phyloP scores from a whole-genome alignment of 371 early-diverging fungal genomes.

The Mortierella sp. region DNA sequence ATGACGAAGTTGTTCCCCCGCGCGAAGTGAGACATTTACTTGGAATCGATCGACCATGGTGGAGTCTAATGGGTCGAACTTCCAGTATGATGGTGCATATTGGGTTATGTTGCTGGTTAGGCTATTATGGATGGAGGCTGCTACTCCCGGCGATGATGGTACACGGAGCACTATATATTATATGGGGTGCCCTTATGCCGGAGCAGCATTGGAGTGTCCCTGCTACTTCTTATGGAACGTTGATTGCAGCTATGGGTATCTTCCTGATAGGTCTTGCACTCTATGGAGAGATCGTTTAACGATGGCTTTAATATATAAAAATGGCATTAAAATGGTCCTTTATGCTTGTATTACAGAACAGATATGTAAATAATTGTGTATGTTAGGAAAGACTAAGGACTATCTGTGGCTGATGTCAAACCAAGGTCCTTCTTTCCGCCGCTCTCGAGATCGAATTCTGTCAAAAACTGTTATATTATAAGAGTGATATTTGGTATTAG shows the following conservation, averaged over 20 bases:
- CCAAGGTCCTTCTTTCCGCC: conserved; percentile 49
- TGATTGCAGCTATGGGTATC: conserved; percentile 41
- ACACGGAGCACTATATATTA: conserved; percentile 43
- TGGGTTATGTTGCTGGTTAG: conserved; percentile 52
- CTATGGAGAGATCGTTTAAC: conserved; percentile 54
- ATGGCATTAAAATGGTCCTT: background rate
- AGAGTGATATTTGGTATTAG: no score
- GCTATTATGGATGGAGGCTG: conserved; percentile 28
- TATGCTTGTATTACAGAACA: background rate
- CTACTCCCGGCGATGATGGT: conserved; percentile 30
- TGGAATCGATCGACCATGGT: conserved; percentile 57
- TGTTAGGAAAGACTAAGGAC: conserved; percentile 16
- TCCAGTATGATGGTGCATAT: conserved; percentile 59
- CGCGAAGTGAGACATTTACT: conserved; percentile 39
- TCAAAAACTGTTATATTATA: conserved; percentile 30
- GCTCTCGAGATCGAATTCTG: conserved; percentile 47
- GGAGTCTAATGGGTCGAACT: conserved; percentile 56
- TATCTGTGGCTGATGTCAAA: conserved; percentile 34
- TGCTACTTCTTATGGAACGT: conserved; percentile 54
- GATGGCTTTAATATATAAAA: background rate
- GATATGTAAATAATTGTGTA: background rate
- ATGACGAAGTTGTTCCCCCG: conserved; percentile 14
- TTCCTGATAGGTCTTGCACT: conserved; percentile 53
- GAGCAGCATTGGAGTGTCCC: conserved; percentile 45
- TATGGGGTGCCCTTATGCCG: conserved; percentile 52